Base-by-base conservation (phyloP, 108 stramenopile genomes). In the Cyclotella sp. region DNA sequence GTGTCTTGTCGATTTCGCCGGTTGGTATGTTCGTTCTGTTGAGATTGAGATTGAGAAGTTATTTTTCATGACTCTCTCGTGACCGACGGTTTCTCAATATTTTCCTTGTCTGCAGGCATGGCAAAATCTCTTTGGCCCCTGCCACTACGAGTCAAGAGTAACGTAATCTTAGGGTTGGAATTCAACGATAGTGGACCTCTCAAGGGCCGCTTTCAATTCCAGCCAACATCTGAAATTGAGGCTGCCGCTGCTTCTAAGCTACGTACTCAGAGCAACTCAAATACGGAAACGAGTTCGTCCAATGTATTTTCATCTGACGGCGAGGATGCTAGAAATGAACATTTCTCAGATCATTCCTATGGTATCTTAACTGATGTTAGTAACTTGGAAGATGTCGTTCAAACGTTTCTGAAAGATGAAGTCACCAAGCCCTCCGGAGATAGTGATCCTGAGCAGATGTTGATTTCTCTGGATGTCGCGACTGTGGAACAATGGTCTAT, bases 91-190 rank as follows among this genome's bases (percentile, higher is more conserved):
- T 24, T 12, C 21, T 55, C 22, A 12, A 55, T 4, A 55, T 5
- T 34, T 2, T 34, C 34, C 34, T 24, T 22, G 3, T 24, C 15
- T 15, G 1, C 7, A 61, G 60, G 60, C 13, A 61, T 61, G 60
- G 10, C 12, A 14, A 30, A 61, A 34, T 10, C 13, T 12, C 3
- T 61, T 29, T 61, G 60, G 60, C 60, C 60, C 13, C 30, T 61
- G 12, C 60, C 60, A 39, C 15, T 61, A 61, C 29, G 60, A 39
- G 60, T 61, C 12, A 61, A 61, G n/a, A 39, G 30, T 39, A 30
- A 61, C 14, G 30, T 39, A 0, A 34, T 10, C 60, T n/a, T 61
- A 15, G 60, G 60, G 12, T 13, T 61, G 60, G 7, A 61, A 30
- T 61, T 61, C 60, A 30, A 39, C 14, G 15, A 30, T 13, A 61